phyloP scores from a whole-genome alignment of 78 protist genomes.

The Pelomyxa schiedti region DNA sequence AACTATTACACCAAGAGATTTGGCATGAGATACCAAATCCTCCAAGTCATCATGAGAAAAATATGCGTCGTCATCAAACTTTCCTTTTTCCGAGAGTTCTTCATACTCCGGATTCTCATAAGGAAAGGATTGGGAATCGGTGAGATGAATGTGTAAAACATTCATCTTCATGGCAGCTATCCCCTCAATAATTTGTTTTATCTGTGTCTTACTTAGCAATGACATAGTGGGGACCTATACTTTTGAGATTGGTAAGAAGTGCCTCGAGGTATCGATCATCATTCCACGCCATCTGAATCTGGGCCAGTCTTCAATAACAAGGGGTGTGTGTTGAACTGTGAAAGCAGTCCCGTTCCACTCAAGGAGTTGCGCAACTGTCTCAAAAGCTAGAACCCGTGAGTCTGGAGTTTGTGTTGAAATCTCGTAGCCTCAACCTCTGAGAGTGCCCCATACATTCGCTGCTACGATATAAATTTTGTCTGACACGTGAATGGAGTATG shows the following conservation, averaged over 20 bases:
- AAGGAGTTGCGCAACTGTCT: neutral
- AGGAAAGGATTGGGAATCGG: slow-evolving; percentile 81
- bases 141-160: slow-evolving; percentile 83
- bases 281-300: slow-evolving; percentile 76
- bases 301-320: slow-evolving; percentile 60
- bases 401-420: too few relatives aligned
- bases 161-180: slow-evolving; percentile 66
- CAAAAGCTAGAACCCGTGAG: too few relatives aligned
- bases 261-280: slow-evolving; percentile 82
- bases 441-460: too few relatives aligned
- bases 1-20: slow-evolving; percentile 69
- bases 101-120: slow-evolving; percentile 32
- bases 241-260: too few relatives aligned
- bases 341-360: neutral
- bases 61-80: slow-evolving; percentile 25
- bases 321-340: neutral
- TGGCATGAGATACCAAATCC: slow-evolving; percentile 60
- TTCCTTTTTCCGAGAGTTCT: slow-evolving; percentile 32
- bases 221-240: too few relatives aligned
- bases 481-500: too few relatives aligned
- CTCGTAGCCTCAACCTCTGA: too few relatives aligned
- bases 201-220: slow-evolving; percentile 25
- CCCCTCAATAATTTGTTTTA: too few relatives aligned
- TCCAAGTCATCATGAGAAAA: slow-evolving; percentile 60
- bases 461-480: too few relatives aligned